Evolutionary conservation across 768 basidiomycete species (phyloP).

Genomic region (Dendrothele bispora): DNA sequence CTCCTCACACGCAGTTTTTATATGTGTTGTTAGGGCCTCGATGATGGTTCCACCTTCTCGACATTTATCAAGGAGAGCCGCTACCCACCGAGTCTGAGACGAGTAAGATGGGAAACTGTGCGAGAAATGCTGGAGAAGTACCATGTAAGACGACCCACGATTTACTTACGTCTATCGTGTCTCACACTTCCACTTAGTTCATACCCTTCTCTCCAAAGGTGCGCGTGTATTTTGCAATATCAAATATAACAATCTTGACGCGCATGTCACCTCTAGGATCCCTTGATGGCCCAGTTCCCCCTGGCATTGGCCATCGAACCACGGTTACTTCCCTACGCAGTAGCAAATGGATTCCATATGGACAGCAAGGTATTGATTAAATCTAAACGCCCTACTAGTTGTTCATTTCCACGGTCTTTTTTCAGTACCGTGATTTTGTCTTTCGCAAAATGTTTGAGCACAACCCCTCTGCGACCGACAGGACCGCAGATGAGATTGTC

Average conservation of each 20-base stretch:
- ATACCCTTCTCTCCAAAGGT: constrained; percentile 78
- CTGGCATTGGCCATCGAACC: constrained; percentile 78
- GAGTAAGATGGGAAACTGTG: constrained; percentile 63
- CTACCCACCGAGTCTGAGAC: constrained; percentile 57
- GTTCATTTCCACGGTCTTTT: constrained; percentile 4
- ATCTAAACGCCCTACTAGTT: constrained; percentile 9
- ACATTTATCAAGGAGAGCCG: constrained; percentile 71
- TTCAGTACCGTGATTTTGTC: constrained; percentile 80
- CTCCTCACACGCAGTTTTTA: constrained; percentile 4
- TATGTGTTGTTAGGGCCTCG: constrained; percentile 50
- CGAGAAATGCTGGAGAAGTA: constrained; percentile 69
- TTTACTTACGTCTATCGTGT: constrained; percentile 11
- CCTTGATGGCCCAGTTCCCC: constrained; percentile 76
- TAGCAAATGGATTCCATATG: constrained; percentile 75
- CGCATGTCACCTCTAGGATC: constrained; percentile 48
- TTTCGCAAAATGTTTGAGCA: constrained; percentile 86
- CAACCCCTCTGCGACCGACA: constrained; percentile 45
- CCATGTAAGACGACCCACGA: constrained; percentile 43
- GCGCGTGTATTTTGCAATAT: constrained; percentile 10
- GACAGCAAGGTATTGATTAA: constrained; percentile 60
- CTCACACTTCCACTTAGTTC: constrained; percentile 46
- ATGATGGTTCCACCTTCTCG: constrained; percentile 68
- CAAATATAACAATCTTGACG: constrained; percentile 7
- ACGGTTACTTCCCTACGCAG: constrained; percentile 67
- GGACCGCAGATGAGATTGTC: constrained; percentile 60